A percentile compares a stretch with the other conserved stretches of the same genome.
phyloP scores from a whole-genome alignment of 495 filamentous ascomycete genomes.

The Halenospora varia region DNA sequence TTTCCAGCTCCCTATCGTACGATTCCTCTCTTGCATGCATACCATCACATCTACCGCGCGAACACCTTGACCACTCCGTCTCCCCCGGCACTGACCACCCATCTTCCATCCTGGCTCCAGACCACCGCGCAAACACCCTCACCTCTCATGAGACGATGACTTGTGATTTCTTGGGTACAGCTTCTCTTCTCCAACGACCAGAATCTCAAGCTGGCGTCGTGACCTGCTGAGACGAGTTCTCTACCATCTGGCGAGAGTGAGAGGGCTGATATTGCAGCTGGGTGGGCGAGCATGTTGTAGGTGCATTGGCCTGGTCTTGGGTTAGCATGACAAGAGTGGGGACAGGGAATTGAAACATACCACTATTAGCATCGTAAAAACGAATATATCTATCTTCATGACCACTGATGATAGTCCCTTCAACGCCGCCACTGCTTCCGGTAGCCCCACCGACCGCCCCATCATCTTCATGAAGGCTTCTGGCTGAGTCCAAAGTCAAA shows the following conservation, averaged over 20 bases:
- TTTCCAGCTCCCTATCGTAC: no score
- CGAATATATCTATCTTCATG: conserved; percentile 94
- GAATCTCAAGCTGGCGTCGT: conserved; percentile 91
- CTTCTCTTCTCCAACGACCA: conserved; percentile 95
- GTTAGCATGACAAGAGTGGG: not conserved
- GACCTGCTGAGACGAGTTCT: conserved; percentile 92
- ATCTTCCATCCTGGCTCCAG: conserved; percentile 90
- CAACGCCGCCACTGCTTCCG: conserved; percentile 76
- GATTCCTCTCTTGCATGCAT: not conserved
- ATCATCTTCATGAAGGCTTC: conserved; percentile 60
- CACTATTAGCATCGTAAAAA: conserved; percentile 97
- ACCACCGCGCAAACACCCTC: conserved; percentile 91
- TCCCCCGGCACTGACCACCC: conserved; percentile 93
- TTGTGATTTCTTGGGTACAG: conserved; percentile 91
- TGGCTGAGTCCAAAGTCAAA: conserved; percentile 57
- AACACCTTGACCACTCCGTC: conserved; percentile 98
- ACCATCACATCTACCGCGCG: conserved; percentile 33
- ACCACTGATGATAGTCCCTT: conserved; percentile 89
- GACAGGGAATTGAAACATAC: conserved; percentile 55
- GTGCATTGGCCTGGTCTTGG: conserved; percentile 83
- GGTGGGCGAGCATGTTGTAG: conserved; percentile 96
- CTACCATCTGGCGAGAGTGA: conserved; percentile 87
- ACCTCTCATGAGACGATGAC: conserved; percentile 85
- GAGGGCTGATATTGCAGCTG: conserved; percentile 83
- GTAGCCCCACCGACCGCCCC: conserved; percentile 73